These are phyloP conservation scores for Paraphaeosphaeria minitans DNA, from an alignment of 2,329 filamentous ascomycete species.

Conservation along the genomic window DNA sequence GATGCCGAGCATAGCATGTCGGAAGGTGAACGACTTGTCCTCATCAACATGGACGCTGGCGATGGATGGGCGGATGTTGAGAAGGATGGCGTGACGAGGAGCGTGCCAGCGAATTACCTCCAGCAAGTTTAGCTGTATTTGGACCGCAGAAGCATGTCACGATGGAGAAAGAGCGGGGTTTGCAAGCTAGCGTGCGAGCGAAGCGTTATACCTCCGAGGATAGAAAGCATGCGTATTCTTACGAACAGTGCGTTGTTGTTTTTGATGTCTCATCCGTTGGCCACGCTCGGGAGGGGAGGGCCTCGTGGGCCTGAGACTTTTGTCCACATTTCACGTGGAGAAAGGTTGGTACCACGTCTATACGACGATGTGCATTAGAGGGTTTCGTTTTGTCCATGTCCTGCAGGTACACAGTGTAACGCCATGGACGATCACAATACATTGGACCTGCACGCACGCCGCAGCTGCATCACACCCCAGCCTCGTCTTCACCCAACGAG, in stretches of 20 bases:
- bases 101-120: slow-evolving; percentile 93
- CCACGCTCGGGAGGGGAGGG: neutral
- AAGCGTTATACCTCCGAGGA: slow-evolving; percentile 1
- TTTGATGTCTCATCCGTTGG: neutral
- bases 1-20: slow-evolving; percentile 88
- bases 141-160: neutral
- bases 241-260: slow-evolving; percentile 4
- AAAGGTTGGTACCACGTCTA: neutral
- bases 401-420: slow-evolving; percentile 4
- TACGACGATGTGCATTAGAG: neutral
- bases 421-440: neutral
- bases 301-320: slow-evolving; percentile 4
- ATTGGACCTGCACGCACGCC: neutral
- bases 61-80: slow-evolving; percentile 98
- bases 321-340: neutral
- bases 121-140: slow-evolving; percentile 64
- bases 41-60: slow-evolving; percentile 84
- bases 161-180: slow-evolving; percentile 3
- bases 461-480: neutral
- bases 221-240: neutral
- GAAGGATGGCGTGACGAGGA: slow-evolving; percentile 82
- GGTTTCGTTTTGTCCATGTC: neutral
- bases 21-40: slow-evolving; percentile 89
- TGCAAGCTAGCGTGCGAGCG: slow-evolving; percentile 9
- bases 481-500: neutral